phyloP scores from a whole-genome alignment of 1,284 basidiomycete species.

The Macrocystidia cucumis region DNA sequence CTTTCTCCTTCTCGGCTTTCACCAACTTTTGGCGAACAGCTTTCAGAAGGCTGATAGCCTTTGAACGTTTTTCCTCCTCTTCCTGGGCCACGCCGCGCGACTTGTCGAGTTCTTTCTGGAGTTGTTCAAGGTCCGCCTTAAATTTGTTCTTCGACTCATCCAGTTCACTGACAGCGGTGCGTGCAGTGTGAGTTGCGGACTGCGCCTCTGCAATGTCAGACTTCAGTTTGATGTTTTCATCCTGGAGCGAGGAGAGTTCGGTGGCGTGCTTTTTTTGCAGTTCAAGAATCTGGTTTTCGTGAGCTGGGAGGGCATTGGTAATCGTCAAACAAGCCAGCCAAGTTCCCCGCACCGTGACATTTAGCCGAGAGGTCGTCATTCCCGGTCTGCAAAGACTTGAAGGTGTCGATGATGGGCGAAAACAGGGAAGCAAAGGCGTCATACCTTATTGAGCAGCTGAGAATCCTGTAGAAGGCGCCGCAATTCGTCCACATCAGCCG shows the following conservation, averaged over 20 bases:
- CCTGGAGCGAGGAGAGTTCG: slow-evolving; percentile 69
- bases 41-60: slow-evolving; percentile 85
- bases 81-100: slow-evolving; percentile 67
- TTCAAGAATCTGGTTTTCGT: slow-evolving; percentile 80
- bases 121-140: slow-evolving; percentile 43
- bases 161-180: slow-evolving; percentile 32
- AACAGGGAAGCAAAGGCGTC: too few relatives aligned
- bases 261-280: slow-evolving; percentile 75
- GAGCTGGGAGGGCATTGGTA: slow-evolving; percentile 58
- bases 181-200: slow-evolving; percentile 51
- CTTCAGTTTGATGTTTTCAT: slow-evolving; percentile 64
- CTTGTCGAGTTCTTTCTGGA: slow-evolving; percentile 56
- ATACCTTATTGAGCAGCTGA: too few relatives aligned
- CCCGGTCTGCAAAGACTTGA: slow-evolving; percentile 3
- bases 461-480: too few relatives aligned
- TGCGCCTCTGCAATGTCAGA: slow-evolving; percentile 67
- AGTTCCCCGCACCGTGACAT: too few relatives aligned
- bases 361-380: too few relatives aligned
- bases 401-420: too few relatives aligned
- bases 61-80: slow-evolving; percentile 93
- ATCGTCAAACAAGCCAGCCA: too few relatives aligned
- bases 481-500: too few relatives aligned
- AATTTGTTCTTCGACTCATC: slow-evolving; percentile 42
- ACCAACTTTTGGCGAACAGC: slow-evolving; percentile 89
- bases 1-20: slow-evolving; percentile 88